Evolutionary conservation across 805 yeast genomes (phyloP).

Genomic region (Blastobotrys mokoenaii): DNA sequence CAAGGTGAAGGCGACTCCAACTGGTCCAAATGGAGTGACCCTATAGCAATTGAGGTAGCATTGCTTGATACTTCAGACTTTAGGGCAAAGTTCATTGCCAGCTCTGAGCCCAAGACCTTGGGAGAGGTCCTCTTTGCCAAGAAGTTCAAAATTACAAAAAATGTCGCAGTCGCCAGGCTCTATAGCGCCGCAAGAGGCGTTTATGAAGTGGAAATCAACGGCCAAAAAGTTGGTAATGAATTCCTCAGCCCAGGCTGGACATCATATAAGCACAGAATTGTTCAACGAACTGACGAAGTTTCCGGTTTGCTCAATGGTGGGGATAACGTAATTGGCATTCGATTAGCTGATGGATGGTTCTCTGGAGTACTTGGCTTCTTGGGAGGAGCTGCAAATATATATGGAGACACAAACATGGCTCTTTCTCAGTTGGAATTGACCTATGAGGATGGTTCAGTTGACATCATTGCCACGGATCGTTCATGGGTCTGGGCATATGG

Average conservation of each 20-base stretch:
- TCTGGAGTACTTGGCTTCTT: constrained; percentile 22
- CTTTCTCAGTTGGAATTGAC: constrained; percentile 16
- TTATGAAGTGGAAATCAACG: constrained; percentile 22
- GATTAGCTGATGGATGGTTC: constrained; percentile 25
- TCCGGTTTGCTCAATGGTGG: constrained; percentile 7
- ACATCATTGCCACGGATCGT: constrained; percentile 15
- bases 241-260: constrained; percentile 25
- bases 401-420: constrained; percentile 19
- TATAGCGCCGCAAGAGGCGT: constrained; percentile 22
- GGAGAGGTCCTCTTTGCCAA: constrained; percentile 4
- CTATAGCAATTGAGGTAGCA: constrained; percentile 1
- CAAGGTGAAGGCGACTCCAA: constrained; percentile 1
- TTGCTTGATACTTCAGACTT: constrained; percentile 3
- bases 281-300: constrained; percentile 21
- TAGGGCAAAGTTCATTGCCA: constrained; percentile 2
- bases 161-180: constrained; percentile 7
- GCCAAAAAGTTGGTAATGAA: constrained; percentile 16
- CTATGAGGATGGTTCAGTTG: constrained; percentile 14
- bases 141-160: background rate
- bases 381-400: constrained; percentile 21
- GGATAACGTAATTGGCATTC: constrained; percentile 16
- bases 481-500: constrained; percentile 19
- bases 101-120: constrained; percentile 1
- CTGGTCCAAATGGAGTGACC: constrained; percentile 6
- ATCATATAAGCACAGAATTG: constrained; percentile 19